A percentile compares a stretch with the other conserved stretches of the same genome.
phyloP scores from a whole-genome alignment of 2,329 filamentous ascomycete genomes.

The Cercospora sp. region DNA sequence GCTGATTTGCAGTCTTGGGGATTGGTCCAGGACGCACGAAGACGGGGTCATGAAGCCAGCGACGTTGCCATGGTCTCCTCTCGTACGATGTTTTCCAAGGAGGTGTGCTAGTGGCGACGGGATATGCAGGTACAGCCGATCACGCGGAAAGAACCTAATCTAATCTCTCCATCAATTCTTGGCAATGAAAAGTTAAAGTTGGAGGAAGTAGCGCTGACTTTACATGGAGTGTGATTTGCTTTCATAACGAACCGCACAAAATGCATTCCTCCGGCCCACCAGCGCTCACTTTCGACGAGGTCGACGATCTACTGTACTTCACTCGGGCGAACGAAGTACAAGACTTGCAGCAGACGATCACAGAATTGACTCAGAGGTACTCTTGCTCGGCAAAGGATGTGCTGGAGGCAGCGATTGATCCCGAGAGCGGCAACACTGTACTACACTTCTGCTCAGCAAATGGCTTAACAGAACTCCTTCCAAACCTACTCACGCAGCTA shows the following conservation, averaged over 20 bases:
- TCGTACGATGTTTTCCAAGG: slow-evolving; percentile 15
- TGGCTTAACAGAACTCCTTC: slow-evolving; percentile 60
- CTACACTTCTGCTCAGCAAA: slow-evolving; percentile 94
- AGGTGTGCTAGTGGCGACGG: slow-evolving; percentile 1
- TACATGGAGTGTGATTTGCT: not conserved
- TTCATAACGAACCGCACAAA: not conserved
- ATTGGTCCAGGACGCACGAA: not conserved
- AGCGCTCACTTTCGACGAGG: slow-evolving; percentile 69
- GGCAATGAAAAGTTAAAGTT: slow-evolving; percentile 4
- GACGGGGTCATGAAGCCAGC: not conserved
- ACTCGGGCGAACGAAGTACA: slow-evolving; percentile 73
- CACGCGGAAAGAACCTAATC: slow-evolving; percentile 11
- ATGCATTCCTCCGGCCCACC: slow-evolving; percentile 21
- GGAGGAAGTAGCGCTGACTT: not conserved
- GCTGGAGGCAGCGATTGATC: slow-evolving; percentile 69
- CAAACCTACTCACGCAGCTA: slow-evolving; percentile 27
- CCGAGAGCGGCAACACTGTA: slow-evolving; percentile 72
- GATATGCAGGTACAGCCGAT: slow-evolving; percentile 11
- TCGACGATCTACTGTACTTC: slow-evolving; percentile 90
- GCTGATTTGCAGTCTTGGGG: not conserved
- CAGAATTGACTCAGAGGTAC: slow-evolving; percentile 63
- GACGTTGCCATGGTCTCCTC: not conserved
- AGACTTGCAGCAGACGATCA: slow-evolving; percentile 64
- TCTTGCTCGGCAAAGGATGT: slow-evolving; percentile 62
- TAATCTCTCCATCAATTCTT: not conserved